phyloP scores from a whole-genome alignment of 768 basidiomycete genomes.

The Gyrodon lividus region DNA sequence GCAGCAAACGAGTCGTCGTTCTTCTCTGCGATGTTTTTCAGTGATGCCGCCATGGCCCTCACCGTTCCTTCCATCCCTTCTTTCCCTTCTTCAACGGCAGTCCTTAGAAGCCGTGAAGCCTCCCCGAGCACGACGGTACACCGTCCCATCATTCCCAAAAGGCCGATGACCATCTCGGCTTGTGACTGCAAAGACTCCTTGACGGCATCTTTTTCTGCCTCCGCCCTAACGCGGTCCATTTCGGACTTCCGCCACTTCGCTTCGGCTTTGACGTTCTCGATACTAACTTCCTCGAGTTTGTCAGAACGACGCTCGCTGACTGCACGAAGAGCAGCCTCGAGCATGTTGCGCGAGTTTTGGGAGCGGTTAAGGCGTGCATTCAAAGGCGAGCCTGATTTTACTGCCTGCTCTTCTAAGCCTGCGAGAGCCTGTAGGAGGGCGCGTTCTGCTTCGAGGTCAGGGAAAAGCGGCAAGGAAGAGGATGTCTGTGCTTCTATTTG shows the following conservation, averaged over 20 bases:
- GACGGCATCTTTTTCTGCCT: slow-evolving; percentile 64
- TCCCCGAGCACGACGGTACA: slow-evolving; percentile 74
- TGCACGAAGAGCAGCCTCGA: slow-evolving; percentile 83
- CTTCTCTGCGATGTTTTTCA: slow-evolving; percentile 57
- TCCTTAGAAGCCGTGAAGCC: slow-evolving; percentile 43
- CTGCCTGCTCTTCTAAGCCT: slow-evolving; percentile 64
- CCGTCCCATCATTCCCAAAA: slow-evolving; percentile 80
- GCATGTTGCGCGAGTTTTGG: slow-evolving; percentile 74
- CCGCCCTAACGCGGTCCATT: slow-evolving; percentile 66
- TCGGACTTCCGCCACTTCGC: slow-evolving; percentile 63
- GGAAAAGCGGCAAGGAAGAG: slow-evolving; percentile 38
- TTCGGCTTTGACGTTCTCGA: slow-evolving; percentile 72
- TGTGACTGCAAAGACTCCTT: slow-evolving; percentile 62
- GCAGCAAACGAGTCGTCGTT: slow-evolving; percentile 70
- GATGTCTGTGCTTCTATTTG: slow-evolving; percentile 50
- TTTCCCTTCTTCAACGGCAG: slow-evolving; percentile 36
- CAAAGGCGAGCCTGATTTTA: slow-evolving; percentile 58
- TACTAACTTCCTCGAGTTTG: slow-evolving; percentile 66
- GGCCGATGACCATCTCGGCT: slow-evolving; percentile 61
- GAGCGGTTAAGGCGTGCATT: slow-evolving; percentile 62
- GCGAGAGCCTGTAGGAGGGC: slow-evolving; percentile 66
- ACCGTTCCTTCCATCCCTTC: slow-evolving; percentile 40
- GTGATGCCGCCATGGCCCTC: slow-evolving; percentile 47
- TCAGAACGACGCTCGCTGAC: slow-evolving; percentile 78
- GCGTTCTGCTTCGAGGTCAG: slow-evolving; percentile 72